Evolutionary conservation across 352 stramenopile species (phyloP).

Genomic region (Phytopythium cucurbitacearum): DNA sequence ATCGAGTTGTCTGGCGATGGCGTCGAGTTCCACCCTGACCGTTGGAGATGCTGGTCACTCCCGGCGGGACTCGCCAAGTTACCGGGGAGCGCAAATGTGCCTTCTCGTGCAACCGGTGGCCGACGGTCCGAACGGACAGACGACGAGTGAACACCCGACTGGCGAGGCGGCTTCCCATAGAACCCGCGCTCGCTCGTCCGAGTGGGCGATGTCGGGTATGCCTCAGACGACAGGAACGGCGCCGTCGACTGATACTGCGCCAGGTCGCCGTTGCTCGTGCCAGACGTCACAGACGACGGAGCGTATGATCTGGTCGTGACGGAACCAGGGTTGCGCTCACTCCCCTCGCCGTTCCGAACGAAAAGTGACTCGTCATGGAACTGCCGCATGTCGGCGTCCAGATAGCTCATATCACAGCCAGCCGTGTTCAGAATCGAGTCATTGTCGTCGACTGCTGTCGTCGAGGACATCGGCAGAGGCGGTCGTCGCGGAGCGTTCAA

Average conservation of each 20-base stretch:
- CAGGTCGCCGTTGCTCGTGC: too few species aligned
- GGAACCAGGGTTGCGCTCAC: too few species aligned
- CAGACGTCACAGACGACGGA: too few species aligned
- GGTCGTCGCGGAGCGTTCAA: constrained; percentile 3
- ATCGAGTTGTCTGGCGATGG: too few species aligned
- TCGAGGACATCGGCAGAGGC: constrained; percentile 18
- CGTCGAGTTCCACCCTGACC: too few species aligned
- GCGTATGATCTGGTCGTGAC: too few species aligned
- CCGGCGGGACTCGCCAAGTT: too few species aligned
- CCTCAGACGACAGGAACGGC: too few species aligned
- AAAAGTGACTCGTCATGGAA: constrained; percentile 64
- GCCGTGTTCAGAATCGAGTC: constrained; percentile 45
- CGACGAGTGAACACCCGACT: not conserved
- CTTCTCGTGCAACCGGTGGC: constrained; percentile 4
- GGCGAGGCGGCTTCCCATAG: constrained; percentile 1
- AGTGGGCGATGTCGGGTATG: constrained; percentile 5
- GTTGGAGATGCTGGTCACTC: too few species aligned
- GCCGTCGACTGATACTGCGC: too few species aligned
- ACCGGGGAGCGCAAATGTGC: constrained; percentile 8
- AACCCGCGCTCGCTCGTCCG: constrained; percentile 4
- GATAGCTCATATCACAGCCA: constrained; percentile 49
- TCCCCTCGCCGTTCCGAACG: constrained; percentile 5
- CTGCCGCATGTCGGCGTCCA: constrained; percentile 67
- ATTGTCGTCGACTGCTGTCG: constrained; percentile 22
- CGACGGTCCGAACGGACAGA: too few species aligned